Percentiles rank a stretch among this genome's conserved stretches.
Conservation (phyloP, 2,329 filamentous ascomycete genomes). For the Elsinoe australis region DNA sequence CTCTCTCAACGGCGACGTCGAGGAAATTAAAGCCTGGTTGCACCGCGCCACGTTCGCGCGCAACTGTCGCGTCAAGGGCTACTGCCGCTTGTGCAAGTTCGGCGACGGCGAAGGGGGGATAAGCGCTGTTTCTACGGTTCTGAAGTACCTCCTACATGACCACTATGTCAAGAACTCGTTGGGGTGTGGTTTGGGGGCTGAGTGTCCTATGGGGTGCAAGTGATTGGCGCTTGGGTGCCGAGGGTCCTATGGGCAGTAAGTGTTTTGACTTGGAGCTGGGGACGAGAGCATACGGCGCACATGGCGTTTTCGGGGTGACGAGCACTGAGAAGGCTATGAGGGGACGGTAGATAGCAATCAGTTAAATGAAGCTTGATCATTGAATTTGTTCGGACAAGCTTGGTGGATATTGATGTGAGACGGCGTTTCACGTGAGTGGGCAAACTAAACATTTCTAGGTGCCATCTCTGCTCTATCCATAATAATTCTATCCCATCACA, state of each 20-base stretch:
- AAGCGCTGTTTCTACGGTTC: not conserved
- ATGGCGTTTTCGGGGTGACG: too few relatives aligned
- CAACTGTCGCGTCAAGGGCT: constrained; percentile 2
- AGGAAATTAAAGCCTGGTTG: constrained; percentile 7
- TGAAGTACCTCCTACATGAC: constrained; percentile 4
- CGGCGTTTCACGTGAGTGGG: not conserved
- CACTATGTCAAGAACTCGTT: constrained; percentile 6
- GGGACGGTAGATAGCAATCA: too few relatives aligned
- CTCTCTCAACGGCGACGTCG: not conserved
- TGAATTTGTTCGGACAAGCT: too few relatives aligned
- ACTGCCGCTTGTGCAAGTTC: constrained; percentile 8
- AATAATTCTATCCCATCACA: too few relatives aligned
- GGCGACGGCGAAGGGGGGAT: not conserved
- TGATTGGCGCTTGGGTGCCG: not conserved
- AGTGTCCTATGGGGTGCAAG: not conserved
- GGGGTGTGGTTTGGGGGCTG: not conserved
- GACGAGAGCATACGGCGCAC: too few relatives aligned
- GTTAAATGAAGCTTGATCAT: too few relatives aligned
- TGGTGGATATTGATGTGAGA: not conserved
- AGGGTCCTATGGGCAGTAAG: not conserved
- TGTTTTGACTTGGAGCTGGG: not conserved
- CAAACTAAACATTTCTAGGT: not conserved
- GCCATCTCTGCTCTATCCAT: too few relatives aligned
- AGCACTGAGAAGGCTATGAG: too few relatives aligned
- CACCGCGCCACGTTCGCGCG: constrained; percentile 7